Base-by-base conservation (phyloP, 257 asterid species). In the Linaria vulgaris region DNA sequence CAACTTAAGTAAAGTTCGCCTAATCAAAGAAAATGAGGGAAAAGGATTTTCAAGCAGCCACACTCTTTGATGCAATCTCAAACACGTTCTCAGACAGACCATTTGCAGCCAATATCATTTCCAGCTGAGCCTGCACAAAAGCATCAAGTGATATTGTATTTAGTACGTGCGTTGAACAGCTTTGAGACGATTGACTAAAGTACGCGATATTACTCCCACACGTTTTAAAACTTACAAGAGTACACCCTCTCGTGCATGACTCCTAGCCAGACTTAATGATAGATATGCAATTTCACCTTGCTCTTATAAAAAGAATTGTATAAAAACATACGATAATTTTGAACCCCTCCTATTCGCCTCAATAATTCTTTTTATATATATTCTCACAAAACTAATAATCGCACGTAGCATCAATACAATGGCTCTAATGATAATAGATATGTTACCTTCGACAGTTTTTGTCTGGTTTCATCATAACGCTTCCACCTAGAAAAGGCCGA, bases 401-500 rank as follows among this genome's bases (percentile, higher is more conserved):
- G 11, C 11, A 59, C 0, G 55, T 39, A n/a, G 12, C 45, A 55
- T 44, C 37, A 57, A 50, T 22, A 51, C 43, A 61, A 47, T 50
- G 45, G 16, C 37, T n/a, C n/a, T 12, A 27, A 21, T 49, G 63
- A 46, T 12, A 20, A 57, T 17, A 43, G 51, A 50, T 6, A 23
- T 24, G 1, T 65, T 72, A 88, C 98, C 96, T 88, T 86, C 38
- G 95, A 91, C 58, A 79, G 95, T 57, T 59, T 70, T 67, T 88
- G 95, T 14, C 98, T 69, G 14, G 87, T 79, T 79, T 88, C 95
- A 49, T 91, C 98, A 46, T 76, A 91, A 17, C 95, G 98, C 68
- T 76, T 91, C 96, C 98, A 91, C 72, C 98, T 86, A 45, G 98
- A 91, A 79, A 91, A 84, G 63, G 88, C 86, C 0, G 96, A 86